These are phyloP conservation scores for Verticillium nubilum DNA, from an alignment of 2,329 filamentous ascomycete genomes.

Conservation along the genomic window DNA sequence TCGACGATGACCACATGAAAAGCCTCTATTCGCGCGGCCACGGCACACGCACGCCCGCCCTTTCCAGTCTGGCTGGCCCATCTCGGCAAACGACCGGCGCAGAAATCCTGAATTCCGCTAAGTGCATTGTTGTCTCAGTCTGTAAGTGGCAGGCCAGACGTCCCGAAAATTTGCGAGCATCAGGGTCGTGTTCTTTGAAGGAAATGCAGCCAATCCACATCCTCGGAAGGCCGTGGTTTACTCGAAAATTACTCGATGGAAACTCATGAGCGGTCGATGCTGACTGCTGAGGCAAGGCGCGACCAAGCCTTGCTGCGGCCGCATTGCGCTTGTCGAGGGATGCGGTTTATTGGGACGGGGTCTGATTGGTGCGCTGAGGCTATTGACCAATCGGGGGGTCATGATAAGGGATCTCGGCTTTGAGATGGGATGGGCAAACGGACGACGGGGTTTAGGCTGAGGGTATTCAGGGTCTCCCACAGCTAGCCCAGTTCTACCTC, in stretches of 20 bases:
- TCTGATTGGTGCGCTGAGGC: not conserved
- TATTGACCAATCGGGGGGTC: not conserved
- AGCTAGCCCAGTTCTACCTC: not conserved
- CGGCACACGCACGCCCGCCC: not conserved
- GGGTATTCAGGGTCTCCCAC: not conserved
- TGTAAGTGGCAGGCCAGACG: too few relatives aligned
- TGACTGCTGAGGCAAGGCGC: not conserved
- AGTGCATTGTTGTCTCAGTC: not conserved
- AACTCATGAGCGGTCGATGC: slow-evolving; percentile 19
- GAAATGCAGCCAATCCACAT: slow-evolving; percentile 1
- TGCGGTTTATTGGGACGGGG: not conserved
- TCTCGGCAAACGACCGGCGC: slow-evolving; percentile 1
- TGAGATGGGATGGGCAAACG: not conserved
- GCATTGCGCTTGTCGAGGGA: not conserved
- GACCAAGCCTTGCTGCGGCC: not conserved
- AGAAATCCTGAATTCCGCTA: not conserved
- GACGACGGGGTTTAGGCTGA: not conserved
- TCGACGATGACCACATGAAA: not conserved
- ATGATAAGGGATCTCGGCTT: not conserved
- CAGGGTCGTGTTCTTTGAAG: not conserved
- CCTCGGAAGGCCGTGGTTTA: slow-evolving; percentile 20
- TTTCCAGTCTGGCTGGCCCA: not conserved
- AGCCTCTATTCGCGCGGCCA: not conserved
- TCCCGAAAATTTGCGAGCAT: not conserved
- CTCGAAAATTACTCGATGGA: slow-evolving; percentile 42